A percentile compares a stretch with the other conserved stretches of the same genome.
Conservation (phyloP, 768 basidiomycete genomes). For the Candolleomyces aberdarensis region DNA sequence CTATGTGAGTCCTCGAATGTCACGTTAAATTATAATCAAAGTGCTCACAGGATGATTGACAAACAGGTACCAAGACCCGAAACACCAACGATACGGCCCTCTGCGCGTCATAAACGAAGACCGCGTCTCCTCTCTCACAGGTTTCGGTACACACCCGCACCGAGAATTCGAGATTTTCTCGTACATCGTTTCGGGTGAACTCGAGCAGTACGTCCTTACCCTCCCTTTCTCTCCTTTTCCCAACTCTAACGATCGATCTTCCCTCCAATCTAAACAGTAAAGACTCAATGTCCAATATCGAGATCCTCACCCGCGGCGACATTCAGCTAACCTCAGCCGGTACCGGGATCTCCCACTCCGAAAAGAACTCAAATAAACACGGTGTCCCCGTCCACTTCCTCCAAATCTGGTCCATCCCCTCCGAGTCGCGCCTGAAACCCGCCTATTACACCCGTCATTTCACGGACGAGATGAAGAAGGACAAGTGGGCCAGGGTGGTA, state of each 20-base stretch:
- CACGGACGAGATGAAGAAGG: conserved; percentile 74
- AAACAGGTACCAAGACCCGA: conserved; percentile 55
- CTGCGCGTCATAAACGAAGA: conserved; percentile 94
- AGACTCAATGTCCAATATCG: conserved; percentile 90
- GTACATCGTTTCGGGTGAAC: conserved; percentile 74
- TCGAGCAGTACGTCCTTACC: conserved; percentile 65
- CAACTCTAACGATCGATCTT: neutral
- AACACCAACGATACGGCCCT: conserved; percentile 61
- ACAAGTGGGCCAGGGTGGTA: conserved; percentile 71
- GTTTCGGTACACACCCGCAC: conserved; percentile 86
- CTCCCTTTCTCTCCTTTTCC: neutral
- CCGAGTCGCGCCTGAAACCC: conserved; percentile 50
- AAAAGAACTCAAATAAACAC: conserved; percentile 41
- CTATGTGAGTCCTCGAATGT: conserved; percentile 36
- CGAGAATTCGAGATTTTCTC: conserved; percentile 90
- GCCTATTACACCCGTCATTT: conserved; percentile 89
- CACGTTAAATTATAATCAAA: neutral
- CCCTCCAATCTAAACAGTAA: conserved; percentile 42
- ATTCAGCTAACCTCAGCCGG: conserved; percentile 91
- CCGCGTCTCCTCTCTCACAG: conserved; percentile 69
- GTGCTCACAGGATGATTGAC: no score
- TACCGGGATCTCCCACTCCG: conserved; percentile 85
- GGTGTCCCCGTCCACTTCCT: conserved; percentile 43
- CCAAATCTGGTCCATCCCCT: conserved; percentile 51
- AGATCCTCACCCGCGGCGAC: conserved; percentile 85